These are phyloP conservation scores for Favolaschia claudopus DNA, from an alignment of 768 basidiomycete species.

Conservation along the genomic window DNA sequence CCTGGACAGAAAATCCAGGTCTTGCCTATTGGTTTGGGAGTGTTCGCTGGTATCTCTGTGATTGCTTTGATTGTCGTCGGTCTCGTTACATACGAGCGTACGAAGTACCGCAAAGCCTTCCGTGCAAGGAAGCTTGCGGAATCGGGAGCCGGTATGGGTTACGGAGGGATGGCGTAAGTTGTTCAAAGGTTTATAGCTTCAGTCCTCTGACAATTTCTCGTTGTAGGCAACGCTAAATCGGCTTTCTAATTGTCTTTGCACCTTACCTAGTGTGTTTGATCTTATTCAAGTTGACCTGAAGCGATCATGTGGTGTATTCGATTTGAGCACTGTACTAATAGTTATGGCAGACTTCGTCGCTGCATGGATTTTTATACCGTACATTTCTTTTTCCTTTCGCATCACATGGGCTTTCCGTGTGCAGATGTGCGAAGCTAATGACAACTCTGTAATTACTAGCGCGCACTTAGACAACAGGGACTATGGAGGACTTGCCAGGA, in stretches of 20 bases:
- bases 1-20: conserved; percentile 81
- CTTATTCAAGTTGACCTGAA: conserved; percentile 26
- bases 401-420: too few relatives aligned
- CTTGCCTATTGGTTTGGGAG: conserved; percentile 82
- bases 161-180: conserved; percentile 61
- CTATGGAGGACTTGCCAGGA: too few relatives aligned
- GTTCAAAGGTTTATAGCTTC: too few relatives aligned
- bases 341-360: conserved; percentile 9
- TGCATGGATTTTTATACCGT: conserved; percentile 25
- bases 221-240: conserved; percentile 26
- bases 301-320: conserved; percentile 15
- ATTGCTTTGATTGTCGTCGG: conserved; percentile 84
- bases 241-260: conserved; percentile 20
- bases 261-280: conserved; percentile 21
- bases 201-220: neutral
- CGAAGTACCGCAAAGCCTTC: conserved; percentile 86
- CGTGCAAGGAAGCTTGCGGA: conserved; percentile 78
- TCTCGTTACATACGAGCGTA: conserved; percentile 87
- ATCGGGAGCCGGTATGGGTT: conserved; percentile 62
- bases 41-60: conserved; percentile 87
- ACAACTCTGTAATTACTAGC: conserved; percentile 3
- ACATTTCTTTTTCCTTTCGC: conserved; percentile 20
- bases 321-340: conserved; percentile 25
- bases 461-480: too few relatives aligned
- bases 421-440: conserved; percentile 9